phyloP scores from a whole-genome alignment of 495 filamentous ascomycete genomes.

The Filosporella fistucella region DNA sequence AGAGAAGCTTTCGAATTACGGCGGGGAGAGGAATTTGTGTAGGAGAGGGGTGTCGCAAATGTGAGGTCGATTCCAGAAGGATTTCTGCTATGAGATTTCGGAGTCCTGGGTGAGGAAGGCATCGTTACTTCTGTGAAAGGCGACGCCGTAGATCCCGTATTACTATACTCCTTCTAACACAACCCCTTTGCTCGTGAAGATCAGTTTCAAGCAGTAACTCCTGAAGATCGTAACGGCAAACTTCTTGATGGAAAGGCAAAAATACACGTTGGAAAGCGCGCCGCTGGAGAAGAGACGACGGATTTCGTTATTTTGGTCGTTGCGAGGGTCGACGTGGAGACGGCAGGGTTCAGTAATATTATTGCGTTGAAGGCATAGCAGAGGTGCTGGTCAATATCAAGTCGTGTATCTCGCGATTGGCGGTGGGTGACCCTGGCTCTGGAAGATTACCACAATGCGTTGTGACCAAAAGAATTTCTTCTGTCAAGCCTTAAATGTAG shows the following conservation, averaged over 20 bases:
- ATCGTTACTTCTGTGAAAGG: too few relatives aligned
- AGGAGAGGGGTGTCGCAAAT: slow-evolving; percentile 21
- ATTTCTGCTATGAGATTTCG: slow-evolving; percentile 61
- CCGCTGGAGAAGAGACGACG: slow-evolving; percentile 3
- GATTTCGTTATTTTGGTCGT: slow-evolving; percentile 2
- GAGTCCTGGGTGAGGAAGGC: slow-evolving; percentile 65
- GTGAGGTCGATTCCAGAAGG: slow-evolving; percentile 43
- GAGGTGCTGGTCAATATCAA: slow-evolving; percentile 12
- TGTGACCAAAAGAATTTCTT: neutral
- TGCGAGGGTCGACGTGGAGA: slow-evolving; percentile 17
- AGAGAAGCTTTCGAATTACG: slow-evolving; percentile 55
- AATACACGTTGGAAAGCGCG: slow-evolving; percentile 18
- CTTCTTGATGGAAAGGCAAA: too few relatives aligned
- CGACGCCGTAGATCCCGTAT: too few relatives aligned
- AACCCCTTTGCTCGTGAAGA: too few relatives aligned
- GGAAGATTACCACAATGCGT: slow-evolving; percentile 14
- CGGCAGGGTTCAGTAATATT: slow-evolving; percentile 10
- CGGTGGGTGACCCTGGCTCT: slow-evolving; percentile 15
- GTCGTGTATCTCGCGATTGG: slow-evolving; percentile 21
- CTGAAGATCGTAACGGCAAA: too few relatives aligned
- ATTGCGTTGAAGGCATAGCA: slow-evolving; percentile 18
- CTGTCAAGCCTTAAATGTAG: neutral
- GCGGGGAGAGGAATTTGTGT: slow-evolving; percentile 23
- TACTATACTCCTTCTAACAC: too few relatives aligned
- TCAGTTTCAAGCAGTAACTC: too few relatives aligned